Percentiles rank a stretch among this genome's conserved stretches.
These are phyloP conservation scores for Paecilomyces dactylethromorphus DNA, from an alignment of 2,329 filamentous ascomycete species.

Conservation along the genomic window DNA sequence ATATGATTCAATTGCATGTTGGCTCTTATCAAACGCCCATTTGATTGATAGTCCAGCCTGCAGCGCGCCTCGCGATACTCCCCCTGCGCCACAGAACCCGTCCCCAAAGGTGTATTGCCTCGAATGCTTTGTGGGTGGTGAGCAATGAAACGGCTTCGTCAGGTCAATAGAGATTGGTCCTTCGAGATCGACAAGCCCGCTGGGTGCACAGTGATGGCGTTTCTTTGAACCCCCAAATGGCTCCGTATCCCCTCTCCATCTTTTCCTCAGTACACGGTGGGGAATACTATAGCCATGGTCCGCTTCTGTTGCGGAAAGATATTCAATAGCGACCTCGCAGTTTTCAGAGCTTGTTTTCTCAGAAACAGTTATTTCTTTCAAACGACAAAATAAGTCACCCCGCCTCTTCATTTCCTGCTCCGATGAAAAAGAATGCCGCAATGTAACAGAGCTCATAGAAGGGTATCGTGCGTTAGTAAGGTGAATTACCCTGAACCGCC, in stretches of 20 bases:
- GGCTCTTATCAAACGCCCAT: constrained; percentile 60
- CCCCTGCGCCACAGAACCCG: constrained; percentile 66
- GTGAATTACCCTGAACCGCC: constrained; percentile 37
- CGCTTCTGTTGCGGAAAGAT: constrained; percentile 21
- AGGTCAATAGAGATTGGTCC: constrained; percentile 12
- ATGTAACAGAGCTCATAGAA: constrained; percentile 14
- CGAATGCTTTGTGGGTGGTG: constrained; percentile 23
- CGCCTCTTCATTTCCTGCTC: constrained; percentile 15
- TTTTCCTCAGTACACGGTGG: constrained; percentile 14
- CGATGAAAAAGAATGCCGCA: constrained; percentile 6
- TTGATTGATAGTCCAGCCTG: constrained; percentile 53
- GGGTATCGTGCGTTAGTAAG: constrained; percentile 53
- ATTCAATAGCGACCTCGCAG: constrained; percentile 19
- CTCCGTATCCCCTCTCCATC: constrained; percentile 26
- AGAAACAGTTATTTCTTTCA: constrained; percentile 19
- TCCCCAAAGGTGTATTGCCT: constrained; percentile 61
- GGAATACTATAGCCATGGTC: constrained; percentile 14
- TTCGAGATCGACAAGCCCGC: neutral
- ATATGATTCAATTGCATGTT: constrained; percentile 53
- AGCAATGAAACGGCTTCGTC: constrained; percentile 13
- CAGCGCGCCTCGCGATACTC: constrained; percentile 58
- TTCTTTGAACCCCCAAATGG: constrained; percentile 19
- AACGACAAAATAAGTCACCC: constrained; percentile 28
- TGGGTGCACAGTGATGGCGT: neutral
- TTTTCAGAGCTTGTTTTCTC: constrained; percentile 4